Conservation (phyloP, 352 stramenopile genomes). For the Blastocystis sp. region DNA sequence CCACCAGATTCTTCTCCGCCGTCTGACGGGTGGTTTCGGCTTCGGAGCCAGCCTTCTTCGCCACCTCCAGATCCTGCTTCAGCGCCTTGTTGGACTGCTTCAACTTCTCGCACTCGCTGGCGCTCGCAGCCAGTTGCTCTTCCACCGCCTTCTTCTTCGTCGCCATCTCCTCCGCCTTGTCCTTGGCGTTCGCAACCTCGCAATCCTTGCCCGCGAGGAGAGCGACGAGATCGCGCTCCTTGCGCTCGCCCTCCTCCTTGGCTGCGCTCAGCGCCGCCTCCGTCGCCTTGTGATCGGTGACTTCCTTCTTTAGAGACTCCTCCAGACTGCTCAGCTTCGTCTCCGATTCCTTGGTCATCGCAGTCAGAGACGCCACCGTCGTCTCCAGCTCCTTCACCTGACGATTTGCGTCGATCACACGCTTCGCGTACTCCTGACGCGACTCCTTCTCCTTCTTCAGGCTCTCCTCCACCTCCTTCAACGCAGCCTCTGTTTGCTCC, state of each 20-base stretch:
- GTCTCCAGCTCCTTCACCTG: not conserved
- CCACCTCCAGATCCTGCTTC: no score
- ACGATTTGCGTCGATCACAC: not conserved
- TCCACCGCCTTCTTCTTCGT: not conserved
- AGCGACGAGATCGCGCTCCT: no score
- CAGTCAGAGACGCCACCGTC: no score
- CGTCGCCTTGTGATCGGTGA: not conserved
- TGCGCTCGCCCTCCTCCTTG: no score
- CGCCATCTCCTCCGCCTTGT: no score
- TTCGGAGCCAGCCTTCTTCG: no score
- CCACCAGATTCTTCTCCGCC: not conserved
- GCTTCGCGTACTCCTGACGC: constrained; percentile 1
- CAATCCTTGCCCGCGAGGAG: no score
- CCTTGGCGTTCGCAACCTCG: no score
- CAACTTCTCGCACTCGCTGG: not conserved
- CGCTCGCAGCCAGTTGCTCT: not conserved
- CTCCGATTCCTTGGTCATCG: no score
- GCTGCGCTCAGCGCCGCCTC: no score
- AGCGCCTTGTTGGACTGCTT: not conserved
- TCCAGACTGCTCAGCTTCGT: not conserved
- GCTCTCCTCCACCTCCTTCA: not conserved
- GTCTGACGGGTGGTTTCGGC: not conserved
- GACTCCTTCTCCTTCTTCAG: not conserved
- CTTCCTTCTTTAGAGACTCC: not conserved
- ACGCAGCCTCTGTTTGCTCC: not conserved